phyloP scores from a whole-genome alignment of 2,329 filamentous ascomycete species.

The Colletotrichum tropicicola region DNA sequence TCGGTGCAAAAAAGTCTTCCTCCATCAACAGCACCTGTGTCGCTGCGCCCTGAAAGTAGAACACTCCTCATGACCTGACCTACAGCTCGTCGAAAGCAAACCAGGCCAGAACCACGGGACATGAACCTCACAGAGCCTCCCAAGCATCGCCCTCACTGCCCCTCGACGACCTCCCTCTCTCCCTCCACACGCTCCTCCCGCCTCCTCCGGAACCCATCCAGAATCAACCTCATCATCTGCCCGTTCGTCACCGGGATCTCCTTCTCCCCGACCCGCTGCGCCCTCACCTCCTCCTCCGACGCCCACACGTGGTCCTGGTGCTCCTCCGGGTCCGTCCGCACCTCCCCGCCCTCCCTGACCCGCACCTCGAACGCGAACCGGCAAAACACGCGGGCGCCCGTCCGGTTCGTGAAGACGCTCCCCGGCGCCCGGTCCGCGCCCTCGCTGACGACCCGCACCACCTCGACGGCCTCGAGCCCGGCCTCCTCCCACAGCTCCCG shows the following conservation, averaged over 20 bases:
- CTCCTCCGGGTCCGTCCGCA: slow-evolving; percentile 50
- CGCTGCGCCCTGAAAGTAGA: too few species aligned
- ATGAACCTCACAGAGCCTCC: not conserved
- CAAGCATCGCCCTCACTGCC: not conserved
- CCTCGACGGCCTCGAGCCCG: slow-evolving; percentile 43
- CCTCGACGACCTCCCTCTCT: not conserved
- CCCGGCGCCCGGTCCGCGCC: slow-evolving; percentile 34
- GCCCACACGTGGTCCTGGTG: slow-evolving; percentile 51
- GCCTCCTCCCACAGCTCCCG: slow-evolving; percentile 60
- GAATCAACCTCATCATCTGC: slow-evolving; percentile 37
- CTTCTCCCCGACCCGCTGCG: slow-evolving; percentile 36
- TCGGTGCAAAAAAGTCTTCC: too few species aligned
- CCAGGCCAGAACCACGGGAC: too few species aligned
- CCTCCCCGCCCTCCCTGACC: slow-evolving; percentile 35
- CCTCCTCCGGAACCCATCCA: slow-evolving; percentile 41
- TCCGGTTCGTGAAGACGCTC: slow-evolving; percentile 44
- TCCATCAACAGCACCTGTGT: too few species aligned
- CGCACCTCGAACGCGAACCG: slow-evolving; percentile 48
- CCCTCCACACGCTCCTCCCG: slow-evolving; percentile 13
- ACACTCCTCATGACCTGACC: too few species aligned
- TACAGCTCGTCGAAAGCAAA: too few species aligned
- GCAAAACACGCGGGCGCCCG: slow-evolving; percentile 39
- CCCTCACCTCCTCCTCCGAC: slow-evolving; percentile 45
- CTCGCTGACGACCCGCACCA: slow-evolving; percentile 40
- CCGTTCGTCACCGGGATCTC: slow-evolving; percentile 40